A percentile compares a stretch with the other conserved stretches of the same genome.
phyloP scores from a whole-genome alignment of 176 grass and related monocot species.

The Triticum urartu region DNA sequence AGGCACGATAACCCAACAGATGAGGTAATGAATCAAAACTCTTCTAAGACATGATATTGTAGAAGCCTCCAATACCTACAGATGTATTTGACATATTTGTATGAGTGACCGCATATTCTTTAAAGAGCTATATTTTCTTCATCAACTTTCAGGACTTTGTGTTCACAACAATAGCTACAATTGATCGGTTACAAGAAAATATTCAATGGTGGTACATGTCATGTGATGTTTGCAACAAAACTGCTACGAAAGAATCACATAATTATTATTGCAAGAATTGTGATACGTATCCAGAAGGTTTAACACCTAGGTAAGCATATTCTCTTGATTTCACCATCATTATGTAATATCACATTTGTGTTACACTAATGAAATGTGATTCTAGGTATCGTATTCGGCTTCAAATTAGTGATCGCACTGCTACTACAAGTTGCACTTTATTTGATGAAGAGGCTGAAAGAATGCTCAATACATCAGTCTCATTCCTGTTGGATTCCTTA shows the following conservation, averaged over 20 bases:
- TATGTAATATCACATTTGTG: not conserved
- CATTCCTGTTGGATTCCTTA: not conserved
- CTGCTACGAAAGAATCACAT: no score
- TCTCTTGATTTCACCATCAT: not conserved
- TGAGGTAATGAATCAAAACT: not conserved
- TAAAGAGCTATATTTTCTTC: not conserved
- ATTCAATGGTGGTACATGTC: not conserved
- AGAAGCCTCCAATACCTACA: not conserved
- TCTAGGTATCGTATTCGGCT: not conserved
- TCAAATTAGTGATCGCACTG: not conserved
- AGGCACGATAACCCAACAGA: not conserved
- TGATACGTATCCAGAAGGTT: not conserved
- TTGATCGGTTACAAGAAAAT: not conserved
- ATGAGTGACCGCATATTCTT: not conserved
- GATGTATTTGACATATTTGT: not conserved
- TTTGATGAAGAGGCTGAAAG: not conserved
- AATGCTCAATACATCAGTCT: not conserved
- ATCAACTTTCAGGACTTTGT: not conserved
- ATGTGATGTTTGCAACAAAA: not conserved
- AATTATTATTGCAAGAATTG: not conserved
- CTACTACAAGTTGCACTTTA: not conserved
- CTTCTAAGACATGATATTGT: not conserved
- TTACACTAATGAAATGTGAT: not conserved
- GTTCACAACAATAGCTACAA: not conserved
- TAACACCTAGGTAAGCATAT: not conserved